These are phyloP conservation scores for Betula pendula DNA, from an alignment of 306 rosid species.

Conservation along the genomic window DNA sequence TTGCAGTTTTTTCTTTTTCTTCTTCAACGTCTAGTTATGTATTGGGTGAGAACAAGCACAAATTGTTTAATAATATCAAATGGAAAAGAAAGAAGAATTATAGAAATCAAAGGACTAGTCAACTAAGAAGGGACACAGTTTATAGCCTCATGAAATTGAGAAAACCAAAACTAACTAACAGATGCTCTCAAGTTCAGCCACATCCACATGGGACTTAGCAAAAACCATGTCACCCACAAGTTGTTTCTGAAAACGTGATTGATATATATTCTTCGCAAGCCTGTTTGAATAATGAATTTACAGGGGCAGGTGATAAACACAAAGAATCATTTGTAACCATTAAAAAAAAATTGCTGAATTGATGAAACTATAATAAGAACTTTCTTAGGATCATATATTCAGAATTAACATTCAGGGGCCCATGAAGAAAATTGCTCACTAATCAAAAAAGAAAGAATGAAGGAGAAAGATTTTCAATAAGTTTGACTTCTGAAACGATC, in stretches of 20 bases:
- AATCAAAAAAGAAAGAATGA: background rate
- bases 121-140: background rate
- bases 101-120: constrained; percentile 3
- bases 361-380: background rate
- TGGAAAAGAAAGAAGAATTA: background rate
- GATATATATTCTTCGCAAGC: background rate
- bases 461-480: background rate
- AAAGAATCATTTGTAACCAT: background rate
- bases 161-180: background rate
- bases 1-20: background rate
- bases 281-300: background rate
- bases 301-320: background rate
- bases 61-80: background rate
- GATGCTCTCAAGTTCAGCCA: constrained; percentile 2
- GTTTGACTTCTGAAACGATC: background rate
- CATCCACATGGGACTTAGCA: background rate
- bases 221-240: background rate
- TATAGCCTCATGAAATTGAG: background rate
- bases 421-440: background rate
- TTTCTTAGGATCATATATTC: background rate
- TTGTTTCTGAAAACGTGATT: background rate
- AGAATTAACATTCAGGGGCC: background rate
- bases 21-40: background rate
- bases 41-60: background rate
- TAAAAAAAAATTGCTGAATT: background rate